phyloP scores from a whole-genome alignment of 164 flowering plant genomes.

The Chimonanthus praecox region DNA sequence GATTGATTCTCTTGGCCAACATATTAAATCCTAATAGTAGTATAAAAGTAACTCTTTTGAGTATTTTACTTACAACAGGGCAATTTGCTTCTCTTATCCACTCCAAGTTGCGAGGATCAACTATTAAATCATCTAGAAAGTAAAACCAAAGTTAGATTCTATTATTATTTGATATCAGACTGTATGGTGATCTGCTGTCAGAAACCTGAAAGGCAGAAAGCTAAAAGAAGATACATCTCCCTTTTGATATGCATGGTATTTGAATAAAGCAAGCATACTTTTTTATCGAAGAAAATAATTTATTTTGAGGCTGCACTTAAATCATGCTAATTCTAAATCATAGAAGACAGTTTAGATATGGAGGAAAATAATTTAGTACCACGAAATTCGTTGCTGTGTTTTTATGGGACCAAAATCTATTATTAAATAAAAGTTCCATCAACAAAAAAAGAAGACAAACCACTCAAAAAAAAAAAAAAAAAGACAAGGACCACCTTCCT shows the following conservation, averaged over 20 bases:
- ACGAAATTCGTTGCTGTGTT: neutral
- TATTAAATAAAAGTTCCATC: too few species aligned
- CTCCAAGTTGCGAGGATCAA: slow-evolving; percentile 96
- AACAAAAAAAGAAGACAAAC: neutral
- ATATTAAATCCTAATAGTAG: neutral
- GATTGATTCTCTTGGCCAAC: neutral
- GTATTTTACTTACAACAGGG: slow-evolving; percentile 69
- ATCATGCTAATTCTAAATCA: neutral
- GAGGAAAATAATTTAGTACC: neutral
- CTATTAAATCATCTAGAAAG: slow-evolving; percentile 81
- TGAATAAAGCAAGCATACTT: neutral
- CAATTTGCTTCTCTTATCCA: slow-evolving; percentile 97
- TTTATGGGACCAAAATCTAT: too few species aligned
- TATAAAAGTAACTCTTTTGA: neutral
- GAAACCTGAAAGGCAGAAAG: neutral
- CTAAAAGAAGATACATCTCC: neutral
- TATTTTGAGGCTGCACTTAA: neutral
- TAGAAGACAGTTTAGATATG: neutral
- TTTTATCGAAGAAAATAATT: too few species aligned
- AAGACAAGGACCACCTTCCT: too few species aligned
- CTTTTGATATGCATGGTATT: neutral
- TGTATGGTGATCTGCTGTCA: neutral
- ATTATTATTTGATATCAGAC: too few species aligned
- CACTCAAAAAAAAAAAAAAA: neutral
- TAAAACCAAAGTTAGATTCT: slow-evolving; percentile 8